A percentile compares a stretch with the other conserved stretches of the same genome.
Evolutionary conservation across 176 grass and related monocot species (phyloP).

Genomic region (Eragrostis curvula): DNA sequence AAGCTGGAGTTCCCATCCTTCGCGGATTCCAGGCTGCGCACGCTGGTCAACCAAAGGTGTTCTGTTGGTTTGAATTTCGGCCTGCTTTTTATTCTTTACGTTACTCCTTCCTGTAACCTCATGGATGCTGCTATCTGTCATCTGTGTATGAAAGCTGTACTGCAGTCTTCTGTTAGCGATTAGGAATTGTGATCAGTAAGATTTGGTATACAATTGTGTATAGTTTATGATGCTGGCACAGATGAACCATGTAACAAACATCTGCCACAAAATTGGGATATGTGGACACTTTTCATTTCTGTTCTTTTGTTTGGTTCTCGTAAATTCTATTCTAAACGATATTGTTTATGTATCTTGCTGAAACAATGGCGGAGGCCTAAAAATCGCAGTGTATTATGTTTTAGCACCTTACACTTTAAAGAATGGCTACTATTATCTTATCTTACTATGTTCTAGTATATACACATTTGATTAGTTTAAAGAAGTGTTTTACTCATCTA

Average conservation of each 20-base stretch:
- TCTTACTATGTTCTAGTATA: neutral
- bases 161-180: neutral
- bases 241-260: neutral
- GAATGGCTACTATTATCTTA: neutral
- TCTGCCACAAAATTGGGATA: constrained; percentile 5
- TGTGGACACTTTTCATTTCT: neutral
- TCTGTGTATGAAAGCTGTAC: neutral
- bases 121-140: neutral
- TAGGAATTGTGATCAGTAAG: neutral
- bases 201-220: neutral
- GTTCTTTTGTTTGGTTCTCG: neutral
- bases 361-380: neutral
- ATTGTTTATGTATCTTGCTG: neutral
- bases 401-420: neutral
- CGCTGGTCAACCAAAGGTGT: constrained; percentile 84
- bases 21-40: constrained; percentile 68
- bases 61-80: constrained; percentile 6
- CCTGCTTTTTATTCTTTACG: neutral
- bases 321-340: neutral
- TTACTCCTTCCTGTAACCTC: neutral
- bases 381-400: neutral
- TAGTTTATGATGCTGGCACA: neutral
- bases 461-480: too few relatives aligned
- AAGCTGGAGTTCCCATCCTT: constrained; percentile 84
- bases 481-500: neutral